Conservation (phyloP, 2,329 filamentous ascomycete genomes). For the Aspergillus unguis region DNA sequence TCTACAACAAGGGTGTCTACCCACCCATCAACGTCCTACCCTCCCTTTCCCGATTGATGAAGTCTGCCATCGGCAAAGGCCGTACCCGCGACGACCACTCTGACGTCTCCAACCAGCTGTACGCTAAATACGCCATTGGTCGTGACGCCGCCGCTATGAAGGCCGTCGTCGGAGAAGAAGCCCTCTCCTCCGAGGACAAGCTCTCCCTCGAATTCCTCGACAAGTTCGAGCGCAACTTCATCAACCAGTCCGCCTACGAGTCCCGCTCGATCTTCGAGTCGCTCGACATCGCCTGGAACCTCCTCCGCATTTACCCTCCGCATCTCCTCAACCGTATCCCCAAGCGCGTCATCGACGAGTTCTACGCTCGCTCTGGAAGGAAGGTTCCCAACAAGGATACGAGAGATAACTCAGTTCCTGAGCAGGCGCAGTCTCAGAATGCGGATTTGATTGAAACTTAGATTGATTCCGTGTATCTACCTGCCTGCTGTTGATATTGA, state of each 20-base stretch:
- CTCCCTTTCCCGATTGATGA: constrained; percentile 98
- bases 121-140: constrained; percentile 98
- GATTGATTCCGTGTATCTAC: not conserved
- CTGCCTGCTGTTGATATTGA: too few relatives aligned
- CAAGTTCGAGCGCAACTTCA: constrained; percentile 96
- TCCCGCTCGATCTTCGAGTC: constrained; percentile 88
- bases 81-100: constrained; percentile 96
- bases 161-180: constrained; percentile 97
- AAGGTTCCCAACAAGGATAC: constrained; percentile 49
- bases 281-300: constrained; percentile 90
- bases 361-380: constrained; percentile 62
- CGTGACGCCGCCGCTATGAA: constrained; percentile 98
- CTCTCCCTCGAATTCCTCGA: constrained; percentile 96
- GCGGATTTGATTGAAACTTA: constrained; percentile 43
- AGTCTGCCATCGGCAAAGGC: constrained; percentile 96
- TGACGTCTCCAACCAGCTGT: constrained; percentile 98
- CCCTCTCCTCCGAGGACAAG: constrained; percentile 92
- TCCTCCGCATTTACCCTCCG: constrained; percentile 96
- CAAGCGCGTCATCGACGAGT: constrained; percentile 77
- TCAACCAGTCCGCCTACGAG: constrained; percentile 89
- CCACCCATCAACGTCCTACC: constrained; percentile 98
- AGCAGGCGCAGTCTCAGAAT: constrained; percentile 27
- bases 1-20: constrained; percentile 96
- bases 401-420: constrained; percentile 40
- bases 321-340: constrained; percentile 95